Evolutionary conservation across 2,329 filamentous ascomycete genomes (phyloP).

Genomic region (Fusarium piperis): DNA sequence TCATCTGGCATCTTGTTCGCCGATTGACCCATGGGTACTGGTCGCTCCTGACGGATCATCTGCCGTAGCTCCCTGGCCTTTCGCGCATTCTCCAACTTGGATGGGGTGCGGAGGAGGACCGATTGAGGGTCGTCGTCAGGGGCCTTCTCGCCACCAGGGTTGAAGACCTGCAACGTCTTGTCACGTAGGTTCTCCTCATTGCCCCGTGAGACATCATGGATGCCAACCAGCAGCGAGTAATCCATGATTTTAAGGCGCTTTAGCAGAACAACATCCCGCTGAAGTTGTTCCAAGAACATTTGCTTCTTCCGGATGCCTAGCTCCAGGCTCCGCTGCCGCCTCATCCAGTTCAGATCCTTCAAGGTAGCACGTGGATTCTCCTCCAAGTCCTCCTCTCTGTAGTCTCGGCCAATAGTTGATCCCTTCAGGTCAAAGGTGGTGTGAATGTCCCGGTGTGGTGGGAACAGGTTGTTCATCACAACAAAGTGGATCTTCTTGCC

Average conservation of each 20-base stretch:
- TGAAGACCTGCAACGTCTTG: slow-evolving; percentile 94
- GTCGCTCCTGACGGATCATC: slow-evolving; percentile 91
- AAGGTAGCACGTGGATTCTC: slow-evolving; percentile 91
- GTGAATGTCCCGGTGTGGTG: slow-evolving; percentile 96
- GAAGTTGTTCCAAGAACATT: slow-evolving; percentile 88
- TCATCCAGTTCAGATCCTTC: slow-evolving; percentile 97
- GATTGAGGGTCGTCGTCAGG: slow-evolving; percentile 69
- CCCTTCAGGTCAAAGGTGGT: slow-evolving; percentile 97
- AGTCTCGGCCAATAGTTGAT: slow-evolving; percentile 92
- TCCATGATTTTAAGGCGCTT: slow-evolving; percentile 97
- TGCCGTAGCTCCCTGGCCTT: slow-evolving; percentile 92
- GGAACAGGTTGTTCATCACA: slow-evolving; percentile 99
- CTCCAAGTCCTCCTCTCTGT: slow-evolving; percentile 85
- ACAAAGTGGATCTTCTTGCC: slow-evolving; percentile 99
- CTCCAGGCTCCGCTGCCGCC: slow-evolving; percentile 84
- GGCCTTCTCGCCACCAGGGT: slow-evolving; percentile 77
- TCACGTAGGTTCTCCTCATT: slow-evolving; percentile 93
- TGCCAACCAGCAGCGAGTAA: slow-evolving; percentile 93
- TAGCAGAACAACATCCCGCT: slow-evolving; percentile 85
- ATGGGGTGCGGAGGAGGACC: slow-evolving; percentile 86
- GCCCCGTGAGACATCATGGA: slow-evolving; percentile 88
- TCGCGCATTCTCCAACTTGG: slow-evolving; percentile 88
- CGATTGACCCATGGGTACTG: slow-evolving; percentile 89
- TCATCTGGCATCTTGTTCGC: slow-evolving; percentile 90
- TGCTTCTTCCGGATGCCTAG: slow-evolving; percentile 89